Evolutionary conservation across 2,329 filamentous ascomycete species (phyloP), one percentile per base, ranked within the genome.

Genomic region (Cladosporium halotolerans): DNA sequence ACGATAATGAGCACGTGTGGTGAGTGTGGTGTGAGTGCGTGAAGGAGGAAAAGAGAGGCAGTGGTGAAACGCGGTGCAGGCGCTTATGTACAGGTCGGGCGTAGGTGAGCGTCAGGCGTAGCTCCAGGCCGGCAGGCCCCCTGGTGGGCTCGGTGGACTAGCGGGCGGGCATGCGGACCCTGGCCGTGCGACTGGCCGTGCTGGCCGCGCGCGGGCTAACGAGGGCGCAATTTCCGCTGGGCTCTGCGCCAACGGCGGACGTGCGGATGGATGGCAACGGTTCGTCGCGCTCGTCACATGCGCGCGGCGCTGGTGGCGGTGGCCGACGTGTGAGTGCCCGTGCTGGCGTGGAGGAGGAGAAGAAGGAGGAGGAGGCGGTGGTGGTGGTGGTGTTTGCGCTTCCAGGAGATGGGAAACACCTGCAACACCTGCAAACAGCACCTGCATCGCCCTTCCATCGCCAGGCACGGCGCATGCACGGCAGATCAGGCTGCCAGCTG

Each of bases 1-100:
- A 44, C 44, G 39, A 13, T 44, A 28, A 51, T 31, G 38, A 51
- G 48, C 36, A 39, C 36, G 36, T 39, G 36, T 44, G 32, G 31
- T 50, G 41, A 31, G 42, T 28, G 13, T 44, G 19, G 38, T 36
- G 16, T 41, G 41, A 45, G 42, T 46, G 44, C 42, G 23, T 53
- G 50, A 41, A 16, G 50, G 36, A n/a, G 10, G 42, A 34, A 53
- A 14, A 47, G 33, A 38, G 45, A 52, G 39, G 40, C 36, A 39
- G 40, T 28, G 11, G 16, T 51, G 48, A 51, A 51, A 51, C 48
- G 48, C 48, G 44, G 18, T 16, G 40, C 18, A 51, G 23, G 48
- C 48, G 48, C 48, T 51, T 51, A 51, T 51, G 48, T 51, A 51
- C 38, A 47, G 9, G 48, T 42, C 39, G 43, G 41, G 39, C 18